Evolutionary conservation across 176 grass and related monocot genomes (phyloP).

Genomic region (barley (Hordeum vulgare)): MorexV3_pseudomolecules_assembly NC_058521.1:83596272-83596771

Average conservation of each 20-base stretch:
- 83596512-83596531: slow-evolving; percentile 72
- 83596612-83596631: background rate
- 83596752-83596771: background rate
- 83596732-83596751: background rate
- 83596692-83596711: background rate
- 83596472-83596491: slow-evolving; percentile 80
- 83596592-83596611: slow-evolving; percentile 88
- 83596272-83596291: slow-evolving; percentile 64
- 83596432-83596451: slow-evolving; percentile 87
- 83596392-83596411: slow-evolving; percentile 45
- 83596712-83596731: background rate
- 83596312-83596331: slow-evolving; percentile 71
- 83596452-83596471: slow-evolving; percentile 81
- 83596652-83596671: background rate
- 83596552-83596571: slow-evolving; percentile 93
- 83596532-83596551: slow-evolving; percentile 77
- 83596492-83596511: slow-evolving; percentile 85
- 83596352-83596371: slow-evolving; percentile 75
- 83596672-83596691: background rate
- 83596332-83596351: slow-evolving; percentile 88
- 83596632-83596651: background rate
- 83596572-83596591: slow-evolving; percentile 76
- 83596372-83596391: slow-evolving; percentile 51
- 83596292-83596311: slow-evolving; percentile 85
- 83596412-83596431: slow-evolving; percentile 57